These are phyloP conservation scores for Aspergillus pseudoglaucus DNA, from an alignment of 2,329 filamentous ascomycete species.

Conservation along the genomic window DNA sequence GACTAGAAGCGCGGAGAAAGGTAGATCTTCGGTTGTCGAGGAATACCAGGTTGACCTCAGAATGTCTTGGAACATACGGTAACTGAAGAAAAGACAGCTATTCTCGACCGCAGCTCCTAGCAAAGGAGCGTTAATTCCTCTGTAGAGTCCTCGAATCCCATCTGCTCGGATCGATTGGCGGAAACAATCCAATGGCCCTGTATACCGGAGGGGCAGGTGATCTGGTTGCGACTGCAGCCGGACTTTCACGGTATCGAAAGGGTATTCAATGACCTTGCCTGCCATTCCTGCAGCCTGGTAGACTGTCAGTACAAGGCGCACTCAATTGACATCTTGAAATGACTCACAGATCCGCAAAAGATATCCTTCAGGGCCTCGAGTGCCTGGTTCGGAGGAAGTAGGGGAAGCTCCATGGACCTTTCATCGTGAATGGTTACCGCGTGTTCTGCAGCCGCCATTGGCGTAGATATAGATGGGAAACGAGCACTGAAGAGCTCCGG, in stretches of 20 bases:
- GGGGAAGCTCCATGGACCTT: conserved; percentile 34
- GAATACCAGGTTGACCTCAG: conserved; percentile 61
- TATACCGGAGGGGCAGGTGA: conserved; percentile 72
- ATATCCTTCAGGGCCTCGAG: conserved; percentile 77
- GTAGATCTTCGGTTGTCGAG: conserved; percentile 49
- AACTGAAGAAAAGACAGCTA: conserved; percentile 88
- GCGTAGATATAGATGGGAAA: conserved; percentile 9
- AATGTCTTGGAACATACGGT: conserved; percentile 57
- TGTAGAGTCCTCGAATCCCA: conserved; percentile 76
- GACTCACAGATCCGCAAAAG: conserved; percentile 72
- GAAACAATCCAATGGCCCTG: conserved; percentile 88
- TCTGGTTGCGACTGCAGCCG: conserved; percentile 93
- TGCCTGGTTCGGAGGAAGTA: conserved; percentile 42
- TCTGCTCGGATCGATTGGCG: conserved; percentile 73
- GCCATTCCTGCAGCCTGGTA: conserved; percentile 69
- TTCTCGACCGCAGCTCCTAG: conserved; percentile 88
- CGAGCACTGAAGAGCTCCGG: conserved; percentile 3
- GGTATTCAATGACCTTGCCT: conserved; percentile 96
- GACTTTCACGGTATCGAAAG: conserved; percentile 97
- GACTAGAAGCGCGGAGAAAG: conserved; percentile 66
- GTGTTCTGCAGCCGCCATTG: conserved; percentile 35
- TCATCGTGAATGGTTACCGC: conserved; percentile 33
- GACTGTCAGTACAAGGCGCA: conserved; percentile 1
- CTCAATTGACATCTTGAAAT: neutral
- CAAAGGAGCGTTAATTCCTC: conserved; percentile 85